Conservation (phyloP, 2,329 filamentous ascomycete genomes). For the Scedosporium apiospermum region DNA sequence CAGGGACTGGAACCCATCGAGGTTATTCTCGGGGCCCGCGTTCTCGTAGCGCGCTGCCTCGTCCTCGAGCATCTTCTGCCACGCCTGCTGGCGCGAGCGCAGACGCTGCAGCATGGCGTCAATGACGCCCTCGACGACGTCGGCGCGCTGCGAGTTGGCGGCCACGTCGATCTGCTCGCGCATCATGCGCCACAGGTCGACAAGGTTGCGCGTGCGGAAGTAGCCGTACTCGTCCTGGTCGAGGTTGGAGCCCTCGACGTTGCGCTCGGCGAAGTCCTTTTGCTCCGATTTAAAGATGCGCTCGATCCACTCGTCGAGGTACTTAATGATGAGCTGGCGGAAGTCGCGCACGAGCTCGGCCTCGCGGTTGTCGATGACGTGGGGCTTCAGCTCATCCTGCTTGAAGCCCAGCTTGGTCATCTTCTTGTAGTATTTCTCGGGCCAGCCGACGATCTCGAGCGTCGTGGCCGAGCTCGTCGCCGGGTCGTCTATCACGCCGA, state of each 20-base stretch:
- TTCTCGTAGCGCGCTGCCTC: conserved; percentile 68
- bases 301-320: conserved; percentile 96
- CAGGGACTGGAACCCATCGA: conserved; percentile 65
- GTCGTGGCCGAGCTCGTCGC: conserved; percentile 79
- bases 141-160: conserved; percentile 71
- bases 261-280: conserved; percentile 70
- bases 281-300: conserved; percentile 78
- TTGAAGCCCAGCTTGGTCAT: conserved; percentile 83
- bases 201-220: conserved; percentile 83
- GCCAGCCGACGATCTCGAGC: conserved; percentile 88
- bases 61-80: conserved; percentile 81
- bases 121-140: conserved; percentile 90
- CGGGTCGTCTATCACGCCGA: conserved; percentile 73
- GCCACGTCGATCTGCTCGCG: conserved; percentile 85
- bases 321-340: conserved; percentile 87
- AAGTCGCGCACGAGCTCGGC: conserved; percentile 88
- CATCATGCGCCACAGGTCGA: conserved; percentile 96
- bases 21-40: conserved; percentile 32
- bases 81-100: conserved; percentile 70
- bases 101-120: conserved; percentile 92
- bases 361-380: conserved; percentile 85
- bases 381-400: conserved; percentile 67
- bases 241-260: conserved; percentile 63
- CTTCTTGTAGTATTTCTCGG: conserved; percentile 90
- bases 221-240: conserved; percentile 84